phyloP scores from a whole-genome alignment of 257 asterid genomes.

The Plectranthus barbatus region DNA sequence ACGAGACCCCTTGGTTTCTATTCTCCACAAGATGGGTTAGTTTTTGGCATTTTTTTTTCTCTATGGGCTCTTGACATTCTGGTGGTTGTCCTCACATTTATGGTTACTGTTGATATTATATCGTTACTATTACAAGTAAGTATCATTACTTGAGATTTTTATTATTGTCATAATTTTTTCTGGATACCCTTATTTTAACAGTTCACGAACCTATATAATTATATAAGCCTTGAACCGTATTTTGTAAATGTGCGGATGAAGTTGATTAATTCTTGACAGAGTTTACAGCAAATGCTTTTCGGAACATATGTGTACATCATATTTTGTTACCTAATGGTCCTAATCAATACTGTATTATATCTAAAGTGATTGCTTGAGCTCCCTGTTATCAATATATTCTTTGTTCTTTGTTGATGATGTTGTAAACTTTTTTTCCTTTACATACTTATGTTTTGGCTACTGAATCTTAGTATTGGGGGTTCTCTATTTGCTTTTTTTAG shows the following conservation, averaged over 20 bases:
- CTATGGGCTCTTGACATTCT: neutral
- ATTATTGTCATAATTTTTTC: neutral
- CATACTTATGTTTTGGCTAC: neutral
- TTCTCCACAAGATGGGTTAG: conserved; percentile 83
- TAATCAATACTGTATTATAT: neutral
- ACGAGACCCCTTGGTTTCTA: conserved; percentile 73
- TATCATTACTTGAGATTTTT: neutral
- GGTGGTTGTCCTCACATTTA: neutral
- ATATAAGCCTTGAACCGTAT: neutral
- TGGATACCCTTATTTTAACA: neutral
- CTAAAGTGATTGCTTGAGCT: neutral
- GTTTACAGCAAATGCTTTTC: neutral
- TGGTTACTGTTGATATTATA: too few relatives aligned
- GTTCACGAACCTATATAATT: neutral
- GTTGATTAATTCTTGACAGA: neutral
- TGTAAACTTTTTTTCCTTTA: neutral
- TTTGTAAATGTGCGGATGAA: neutral
- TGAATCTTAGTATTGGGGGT: conserved; percentile 1
- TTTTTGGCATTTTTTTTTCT: conserved; percentile 1
- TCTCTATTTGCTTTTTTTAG: conserved; percentile 30
- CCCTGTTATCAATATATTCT: neutral
- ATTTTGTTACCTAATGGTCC: neutral
- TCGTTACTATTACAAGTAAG: too few relatives aligned
- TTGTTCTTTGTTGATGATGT: neutral
- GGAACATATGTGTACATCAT: neutral